phyloP scores from a whole-genome alignment of 2,329 filamentous ascomycete genomes.

The Ramichloridium luteum region DNA sequence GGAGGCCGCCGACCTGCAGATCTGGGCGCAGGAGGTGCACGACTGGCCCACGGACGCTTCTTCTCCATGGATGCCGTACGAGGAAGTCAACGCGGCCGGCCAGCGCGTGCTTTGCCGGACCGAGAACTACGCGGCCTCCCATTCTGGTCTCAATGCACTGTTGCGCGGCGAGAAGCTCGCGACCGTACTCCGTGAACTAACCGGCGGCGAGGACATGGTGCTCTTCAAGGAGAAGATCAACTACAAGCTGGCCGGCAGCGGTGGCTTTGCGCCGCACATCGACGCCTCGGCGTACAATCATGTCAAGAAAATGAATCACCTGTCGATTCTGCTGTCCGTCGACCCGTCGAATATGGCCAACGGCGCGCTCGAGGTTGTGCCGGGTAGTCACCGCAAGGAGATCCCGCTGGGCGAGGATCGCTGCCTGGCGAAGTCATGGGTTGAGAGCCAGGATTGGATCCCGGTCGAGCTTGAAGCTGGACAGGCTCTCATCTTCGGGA shows the following conservation, averaged over 20 bases:
- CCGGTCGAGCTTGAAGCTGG: constrained; percentile 25
- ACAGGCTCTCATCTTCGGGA: constrained; percentile 27
- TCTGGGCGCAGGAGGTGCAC: constrained; percentile 3
- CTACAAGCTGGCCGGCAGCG: constrained; percentile 28
- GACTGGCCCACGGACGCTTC: background rate
- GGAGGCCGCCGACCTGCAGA: constrained; percentile 1
- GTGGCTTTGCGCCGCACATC: constrained; percentile 28
- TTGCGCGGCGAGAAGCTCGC: constrained; percentile 22
- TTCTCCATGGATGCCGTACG: constrained; percentile 4
- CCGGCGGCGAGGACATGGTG: constrained; percentile 26
- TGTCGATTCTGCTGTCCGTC: constrained; percentile 26
- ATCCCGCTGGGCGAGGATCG: constrained; percentile 23
- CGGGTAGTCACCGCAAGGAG: constrained; percentile 24
- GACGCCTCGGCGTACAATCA: constrained; percentile 29
- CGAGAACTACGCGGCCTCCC: constrained; percentile 19
- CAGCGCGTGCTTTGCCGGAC: constrained; percentile 13
- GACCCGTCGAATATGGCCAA: constrained; percentile 24
- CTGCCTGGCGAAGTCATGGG: constrained; percentile 26
- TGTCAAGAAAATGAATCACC: constrained; percentile 27
- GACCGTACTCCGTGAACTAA: constrained; percentile 21
- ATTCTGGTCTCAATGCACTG: constrained; percentile 21
- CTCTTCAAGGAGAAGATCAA: constrained; percentile 32
- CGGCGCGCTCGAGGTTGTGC: constrained; percentile 27
- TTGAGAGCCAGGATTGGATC: constrained; percentile 22
- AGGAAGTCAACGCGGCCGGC: constrained; percentile 3